Evolutionary conservation across 371 early-diverging fungal species (phyloP).

Genomic region (Apophysomyces trapeziformis): DNA sequence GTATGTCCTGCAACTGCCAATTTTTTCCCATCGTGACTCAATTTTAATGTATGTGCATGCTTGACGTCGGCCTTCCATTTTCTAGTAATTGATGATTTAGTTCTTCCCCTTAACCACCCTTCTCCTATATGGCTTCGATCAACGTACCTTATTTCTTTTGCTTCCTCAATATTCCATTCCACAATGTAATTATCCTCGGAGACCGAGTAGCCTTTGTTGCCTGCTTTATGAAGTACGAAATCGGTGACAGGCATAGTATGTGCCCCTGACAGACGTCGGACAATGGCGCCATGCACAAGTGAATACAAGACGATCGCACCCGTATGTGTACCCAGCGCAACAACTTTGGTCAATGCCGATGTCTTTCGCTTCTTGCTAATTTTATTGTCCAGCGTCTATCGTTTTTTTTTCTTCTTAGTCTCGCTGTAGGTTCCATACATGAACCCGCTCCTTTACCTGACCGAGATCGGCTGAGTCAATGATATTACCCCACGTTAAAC

Average conservation of each 20-base stretch:
- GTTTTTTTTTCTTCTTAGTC: too few relatives aligned
- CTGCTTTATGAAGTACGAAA: slow-evolving; percentile 66
- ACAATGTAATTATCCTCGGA: slow-evolving; percentile 70
- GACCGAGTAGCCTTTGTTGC: slow-evolving; percentile 66
- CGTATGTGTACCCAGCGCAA: slow-evolving; percentile 69
- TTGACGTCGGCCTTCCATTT: slow-evolving; percentile 69
- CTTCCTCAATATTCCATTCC: slow-evolving; percentile 76
- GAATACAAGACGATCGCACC: slow-evolving; percentile 72
- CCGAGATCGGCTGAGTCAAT: slow-evolving; percentile 45
- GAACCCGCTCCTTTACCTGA: slow-evolving; percentile 25
- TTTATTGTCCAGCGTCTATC: slow-evolving; percentile 26
- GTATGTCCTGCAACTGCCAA: slow-evolving; percentile 69
- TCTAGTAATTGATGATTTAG: slow-evolving; percentile 21
- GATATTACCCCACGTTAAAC: slow-evolving; percentile 67
- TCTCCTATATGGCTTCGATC: not conserved
- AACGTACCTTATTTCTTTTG: slow-evolving; percentile 53
- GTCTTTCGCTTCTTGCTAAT: slow-evolving; percentile 57
- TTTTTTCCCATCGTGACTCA: slow-evolving; percentile 64
- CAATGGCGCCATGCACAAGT: slow-evolving; percentile 62
- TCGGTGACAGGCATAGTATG: slow-evolving; percentile 73
- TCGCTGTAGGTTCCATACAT: not conserved
- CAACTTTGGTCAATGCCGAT: slow-evolving; percentile 44
- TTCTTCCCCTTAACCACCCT: not conserved
- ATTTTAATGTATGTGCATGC: slow-evolving; percentile 56
- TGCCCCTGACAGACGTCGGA: slow-evolving; percentile 50